phyloP scores from a whole-genome alignment of 2,329 filamentous ascomycete species.

The Talaromyces sp. region DNA sequence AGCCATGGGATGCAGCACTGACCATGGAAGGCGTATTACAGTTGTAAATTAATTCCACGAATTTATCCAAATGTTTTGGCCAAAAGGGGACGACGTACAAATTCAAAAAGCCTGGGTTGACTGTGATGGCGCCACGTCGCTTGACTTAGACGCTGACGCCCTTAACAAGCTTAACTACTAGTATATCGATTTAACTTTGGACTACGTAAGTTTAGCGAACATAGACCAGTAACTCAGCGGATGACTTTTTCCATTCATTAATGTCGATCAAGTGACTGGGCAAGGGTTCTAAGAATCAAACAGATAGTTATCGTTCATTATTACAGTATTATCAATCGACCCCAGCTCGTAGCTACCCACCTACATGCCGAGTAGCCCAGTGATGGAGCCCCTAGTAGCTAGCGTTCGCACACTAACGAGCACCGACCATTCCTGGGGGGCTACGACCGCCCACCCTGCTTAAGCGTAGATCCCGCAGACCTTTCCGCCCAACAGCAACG shows the following conservation, averaged over 20 bases:
- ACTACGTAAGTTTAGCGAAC: background rate
- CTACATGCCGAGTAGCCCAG: background rate
- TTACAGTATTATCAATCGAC: background rate
- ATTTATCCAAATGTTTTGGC: background rate
- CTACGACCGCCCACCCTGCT: background rate
- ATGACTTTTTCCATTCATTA: background rate
- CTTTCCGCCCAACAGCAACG: slow-evolving; percentile 15
- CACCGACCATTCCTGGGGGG: background rate
- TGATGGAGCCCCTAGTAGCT: background rate
- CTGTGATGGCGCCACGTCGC: slow-evolving; percentile 14
- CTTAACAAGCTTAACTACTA: background rate
- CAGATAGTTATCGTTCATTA: slow-evolving; percentile 4
- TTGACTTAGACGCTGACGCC: slow-evolving; percentile 12
- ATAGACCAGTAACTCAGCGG: background rate
- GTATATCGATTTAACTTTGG: background rate
- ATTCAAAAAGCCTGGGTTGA: background rate
- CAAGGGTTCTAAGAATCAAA: background rate
- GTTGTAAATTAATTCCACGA: background rate
- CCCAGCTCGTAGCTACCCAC: background rate
- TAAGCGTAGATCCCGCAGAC: slow-evolving; percentile 14
- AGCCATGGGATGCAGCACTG: background rate
- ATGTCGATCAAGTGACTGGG: background rate
- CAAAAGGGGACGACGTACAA: background rate
- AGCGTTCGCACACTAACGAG: slow-evolving; percentile 2
- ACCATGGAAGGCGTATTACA: background rate